Conservation (phyloP, 2,329 filamentous ascomycete species). For the Hymenoscyphus infarciens region DNA sequence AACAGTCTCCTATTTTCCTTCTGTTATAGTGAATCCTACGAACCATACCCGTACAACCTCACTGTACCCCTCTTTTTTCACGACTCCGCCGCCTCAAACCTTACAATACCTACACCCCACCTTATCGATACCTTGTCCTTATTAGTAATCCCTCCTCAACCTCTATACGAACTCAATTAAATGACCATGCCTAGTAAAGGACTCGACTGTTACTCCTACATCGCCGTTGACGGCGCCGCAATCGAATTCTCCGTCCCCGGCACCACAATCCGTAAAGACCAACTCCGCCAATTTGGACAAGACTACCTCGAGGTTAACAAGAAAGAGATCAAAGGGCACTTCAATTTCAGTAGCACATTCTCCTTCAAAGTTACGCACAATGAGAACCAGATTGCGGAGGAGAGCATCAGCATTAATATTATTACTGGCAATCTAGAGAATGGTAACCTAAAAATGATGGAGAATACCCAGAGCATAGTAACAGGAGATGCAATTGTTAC, state of each 20-base stretch:
- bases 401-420: conserved; percentile 46
- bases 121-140: not conserved
- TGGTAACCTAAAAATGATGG: conserved; percentile 36
- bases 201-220: conserved; percentile 39
- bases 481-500: conserved; percentile 40
- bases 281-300: conserved; percentile 37
- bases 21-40: not conserved
- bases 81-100: not conserved
- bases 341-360: conserved; percentile 45
- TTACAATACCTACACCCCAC: not conserved
- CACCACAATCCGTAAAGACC: conserved; percentile 34
- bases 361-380: conserved; percentile 41
- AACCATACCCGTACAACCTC: not conserved
- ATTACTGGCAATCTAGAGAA: conserved; percentile 42
- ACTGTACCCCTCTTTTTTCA: not conserved
- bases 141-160: not conserved
- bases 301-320: conserved; percentile 46
- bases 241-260: conserved; percentile 46
- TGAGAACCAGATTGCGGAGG: conserved; percentile 40
- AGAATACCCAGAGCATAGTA: conserved; percentile 23
- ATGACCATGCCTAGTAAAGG: conserved; percentile 42
- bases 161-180: not conserved
- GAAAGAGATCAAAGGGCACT: conserved; percentile 39
- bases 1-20: not conserved
- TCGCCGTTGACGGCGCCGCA: conserved; percentile 39